Conservation (phyloP, 768 basidiomycete species). For the Scleroderma citrinum region DNA sequence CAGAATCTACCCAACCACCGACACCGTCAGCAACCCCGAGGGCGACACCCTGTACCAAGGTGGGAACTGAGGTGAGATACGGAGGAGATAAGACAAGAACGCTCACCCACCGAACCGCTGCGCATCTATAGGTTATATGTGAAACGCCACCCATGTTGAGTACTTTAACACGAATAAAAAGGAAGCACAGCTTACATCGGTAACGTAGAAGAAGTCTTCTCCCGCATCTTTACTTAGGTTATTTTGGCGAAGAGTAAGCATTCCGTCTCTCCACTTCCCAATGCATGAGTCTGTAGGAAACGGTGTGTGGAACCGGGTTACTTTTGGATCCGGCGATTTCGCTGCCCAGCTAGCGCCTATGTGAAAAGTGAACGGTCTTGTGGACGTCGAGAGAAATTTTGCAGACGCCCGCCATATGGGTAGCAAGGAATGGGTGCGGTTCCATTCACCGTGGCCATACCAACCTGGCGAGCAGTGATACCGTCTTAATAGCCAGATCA, state of each 20-base stretch:
- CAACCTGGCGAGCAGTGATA: neutral
- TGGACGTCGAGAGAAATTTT: constrained; percentile 20
- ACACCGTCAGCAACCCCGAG: constrained; percentile 91
- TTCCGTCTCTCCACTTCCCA: constrained; percentile 65
- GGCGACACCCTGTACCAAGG: constrained; percentile 52
- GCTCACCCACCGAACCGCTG: constrained; percentile 62
- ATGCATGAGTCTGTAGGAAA: constrained; percentile 56
- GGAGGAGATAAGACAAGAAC: constrained; percentile 3
- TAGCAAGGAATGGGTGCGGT: neutral
- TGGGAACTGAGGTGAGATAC: constrained; percentile 19
- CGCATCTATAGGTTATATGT: constrained; percentile 50
- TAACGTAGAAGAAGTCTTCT: constrained; percentile 63
- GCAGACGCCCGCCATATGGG: neutral
- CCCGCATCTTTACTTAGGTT: constrained; percentile 38
- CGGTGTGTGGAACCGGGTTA: constrained; percentile 33
- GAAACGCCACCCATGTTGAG: constrained; percentile 1
- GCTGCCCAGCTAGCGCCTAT: constrained; percentile 75
- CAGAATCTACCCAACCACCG: constrained; percentile 82
- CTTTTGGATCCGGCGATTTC: constrained; percentile 48
- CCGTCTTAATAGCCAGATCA: constrained; percentile 10
- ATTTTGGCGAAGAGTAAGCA: constrained; percentile 42
- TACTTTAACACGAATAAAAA: neutral
- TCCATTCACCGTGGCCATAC: neutral
- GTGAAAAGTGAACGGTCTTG: constrained; percentile 64
- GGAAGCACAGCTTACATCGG: constrained; percentile 46